These are phyloP conservation scores for Penicillium cosmopolitanum DNA, from an alignment of 495 filamentous ascomycete genomes.

Conservation along the genomic window DNA sequence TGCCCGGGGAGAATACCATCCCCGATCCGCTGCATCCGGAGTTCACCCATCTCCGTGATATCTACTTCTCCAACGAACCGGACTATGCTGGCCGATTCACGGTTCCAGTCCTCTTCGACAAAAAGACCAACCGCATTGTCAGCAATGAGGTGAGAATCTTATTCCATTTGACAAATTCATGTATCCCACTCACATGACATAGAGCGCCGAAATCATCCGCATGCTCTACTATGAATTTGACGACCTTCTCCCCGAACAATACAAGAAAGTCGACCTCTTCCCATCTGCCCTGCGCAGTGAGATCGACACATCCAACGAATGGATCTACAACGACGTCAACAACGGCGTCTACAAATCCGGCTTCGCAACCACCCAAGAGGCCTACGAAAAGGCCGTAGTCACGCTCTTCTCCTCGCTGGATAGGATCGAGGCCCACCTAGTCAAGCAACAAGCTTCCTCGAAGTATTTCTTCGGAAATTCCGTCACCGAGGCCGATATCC, in stretches of 20 bases:
- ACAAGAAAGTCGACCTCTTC: constrained; percentile 65
- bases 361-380: constrained; percentile 75
- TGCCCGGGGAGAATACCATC: constrained; percentile 59
- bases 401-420: constrained; percentile 75
- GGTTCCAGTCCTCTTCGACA: constrained; percentile 66
- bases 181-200: constrained; percentile 7
- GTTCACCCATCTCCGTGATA: constrained; percentile 59
- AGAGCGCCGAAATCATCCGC: constrained; percentile 63
- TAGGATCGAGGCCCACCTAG: constrained; percentile 68
- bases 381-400: constrained; percentile 69
- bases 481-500: constrained; percentile 81
- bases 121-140: constrained; percentile 59
- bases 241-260: constrained; percentile 59
- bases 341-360: constrained; percentile 84
- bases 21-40: constrained; percentile 56
- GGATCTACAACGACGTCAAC: constrained; percentile 85
- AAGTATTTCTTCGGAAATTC: constrained; percentile 69
- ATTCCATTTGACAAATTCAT: background rate
- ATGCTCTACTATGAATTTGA: constrained; percentile 80
- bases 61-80: constrained; percentile 64
- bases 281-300: constrained; percentile 58
- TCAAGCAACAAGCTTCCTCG: constrained; percentile 42
- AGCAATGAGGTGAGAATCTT: constrained; percentile 53
- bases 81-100: constrained; percentile 64
- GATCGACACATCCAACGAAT: constrained; percentile 78